Evolutionary conservation across 257 asterid species (phyloP), one percentile per base, ranked within the genome.

Genomic region (Prunella vulgaris): DNA sequence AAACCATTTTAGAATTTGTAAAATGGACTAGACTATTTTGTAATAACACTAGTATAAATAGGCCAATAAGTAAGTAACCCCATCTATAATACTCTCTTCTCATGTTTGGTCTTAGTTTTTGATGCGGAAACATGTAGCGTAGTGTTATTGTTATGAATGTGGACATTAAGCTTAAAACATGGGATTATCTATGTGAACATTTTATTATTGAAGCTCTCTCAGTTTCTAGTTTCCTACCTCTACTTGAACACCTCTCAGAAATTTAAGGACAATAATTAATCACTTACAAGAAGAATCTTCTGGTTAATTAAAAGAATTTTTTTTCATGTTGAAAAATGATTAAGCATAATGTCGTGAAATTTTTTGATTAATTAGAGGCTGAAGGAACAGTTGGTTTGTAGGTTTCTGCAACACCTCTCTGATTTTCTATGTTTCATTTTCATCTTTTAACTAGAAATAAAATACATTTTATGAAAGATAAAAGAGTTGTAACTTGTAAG

Each of bases 301-400:
- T 42, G 59, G 59, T 40, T 49, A 42, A 58, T 68, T 69, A 49
- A 33, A 28, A 17, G 51, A n/a, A n/a, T 22, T 56, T 10, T 2
- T 13, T 5, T 27, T 22, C 13, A 10, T 10, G 18, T 13, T 12
- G 14, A 49, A 46, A 14, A 24, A 22, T 46, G 53, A 22, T n/a
- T 25, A 15, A n/a, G 14, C 22, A 28, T n/a, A 32, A 27, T 13
- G 4, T 60, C 51, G 61, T 20, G 56, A 71, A 33, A 54, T 2
- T 35, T 6, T 48, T 22, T 14, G 59, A 61, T 54, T 12, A 8
- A 5, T 53, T 63, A 40, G 64, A 40, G 48, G 62, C 42, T 24
- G 65, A 60, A 64, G 60, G 57, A 14, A 37, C 60, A 61, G 38
- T 48, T 25, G 60, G 18, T 7, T 68, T 78, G 13, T 13, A 65